Evolutionary conservation across 1,139 yeast genomes (phyloP).

Genomic region (Kurtzmaniella quercitrusa): DNA sequence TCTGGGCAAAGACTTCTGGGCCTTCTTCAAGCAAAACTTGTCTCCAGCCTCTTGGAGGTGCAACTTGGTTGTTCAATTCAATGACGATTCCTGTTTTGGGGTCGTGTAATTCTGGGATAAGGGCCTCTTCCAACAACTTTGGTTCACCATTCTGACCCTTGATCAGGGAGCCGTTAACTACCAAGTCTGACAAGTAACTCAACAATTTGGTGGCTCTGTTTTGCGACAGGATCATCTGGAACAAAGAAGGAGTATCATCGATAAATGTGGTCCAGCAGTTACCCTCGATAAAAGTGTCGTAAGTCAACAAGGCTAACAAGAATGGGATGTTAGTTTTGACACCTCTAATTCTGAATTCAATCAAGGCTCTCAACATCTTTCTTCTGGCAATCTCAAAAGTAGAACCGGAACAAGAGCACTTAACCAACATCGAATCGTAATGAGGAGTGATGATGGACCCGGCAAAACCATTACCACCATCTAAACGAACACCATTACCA

Average conservation of each 20-base stretch:
- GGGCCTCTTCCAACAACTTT: slow-evolving; percentile 70
- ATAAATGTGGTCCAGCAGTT: slow-evolving; percentile 98
- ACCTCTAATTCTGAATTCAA: slow-evolving; percentile 97
- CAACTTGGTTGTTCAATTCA: slow-evolving; percentile 44
- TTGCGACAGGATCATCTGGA: slow-evolving; percentile 92
- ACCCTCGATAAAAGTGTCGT: slow-evolving; percentile 84
- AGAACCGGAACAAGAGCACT: slow-evolving; percentile 94
- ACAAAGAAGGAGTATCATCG: slow-evolving; percentile 94
- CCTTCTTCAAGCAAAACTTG: slow-evolving; percentile 79
- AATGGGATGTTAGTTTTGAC: slow-evolving; percentile 98
- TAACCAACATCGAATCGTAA: slow-evolving; percentile 97
- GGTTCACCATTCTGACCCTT: slow-evolving; percentile 95
- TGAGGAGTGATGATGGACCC: slow-evolving; percentile 97
- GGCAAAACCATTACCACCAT: slow-evolving; percentile 99
- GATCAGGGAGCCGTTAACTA: slow-evolving; percentile 92
- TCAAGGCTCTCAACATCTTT: slow-evolving; percentile 93
- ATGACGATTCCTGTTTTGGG: slow-evolving; percentile 50
- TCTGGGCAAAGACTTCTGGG: slow-evolving; percentile 83
- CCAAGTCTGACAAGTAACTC: slow-evolving; percentile 84
- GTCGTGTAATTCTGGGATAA: slow-evolving; percentile 68
- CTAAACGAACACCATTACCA: slow-evolving; percentile 98
- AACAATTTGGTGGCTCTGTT: slow-evolving; percentile 95
- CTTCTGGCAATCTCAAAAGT: slow-evolving; percentile 95
- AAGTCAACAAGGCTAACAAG: slow-evolving; percentile 85
- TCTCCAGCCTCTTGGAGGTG: slow-evolving; percentile 85